These are phyloP conservation scores for Penicillium cosmopolitanum DNA, from an alignment of 495 filamentous ascomycete species.

Conservation along the genomic window DNA sequence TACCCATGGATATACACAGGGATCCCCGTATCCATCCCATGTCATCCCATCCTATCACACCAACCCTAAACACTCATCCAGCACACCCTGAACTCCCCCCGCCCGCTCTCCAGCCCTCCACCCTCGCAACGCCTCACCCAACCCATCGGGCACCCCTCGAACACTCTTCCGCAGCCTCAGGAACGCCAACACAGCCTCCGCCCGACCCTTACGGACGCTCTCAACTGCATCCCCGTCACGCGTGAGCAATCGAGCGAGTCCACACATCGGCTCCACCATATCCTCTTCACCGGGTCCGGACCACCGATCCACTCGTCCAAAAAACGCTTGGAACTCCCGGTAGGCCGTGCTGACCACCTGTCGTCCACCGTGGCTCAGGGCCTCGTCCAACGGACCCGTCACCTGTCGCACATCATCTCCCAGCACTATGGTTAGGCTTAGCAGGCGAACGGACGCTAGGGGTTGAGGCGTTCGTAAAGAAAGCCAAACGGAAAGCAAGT, in stretches of 20 bases:
- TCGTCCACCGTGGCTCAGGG: constrained; percentile 40
- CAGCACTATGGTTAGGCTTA: constrained; percentile 36
- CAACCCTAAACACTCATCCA: constrained; percentile 41
- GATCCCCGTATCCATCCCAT: not conserved
- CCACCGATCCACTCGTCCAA: constrained; percentile 40
- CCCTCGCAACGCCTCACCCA: constrained; percentile 27
- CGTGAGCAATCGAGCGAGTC: constrained; percentile 36
- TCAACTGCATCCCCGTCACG: constrained; percentile 46
- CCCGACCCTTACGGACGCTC: constrained; percentile 44
- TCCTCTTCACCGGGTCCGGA: constrained; percentile 24
- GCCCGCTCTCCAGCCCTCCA: constrained; percentile 47
- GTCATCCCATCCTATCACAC: not conserved
- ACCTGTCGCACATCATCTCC: constrained; percentile 37
- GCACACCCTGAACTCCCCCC: constrained; percentile 38
- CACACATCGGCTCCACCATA: constrained; percentile 32
- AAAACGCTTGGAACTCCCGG: constrained; percentile 45
- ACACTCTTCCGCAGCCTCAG: constrained; percentile 34
- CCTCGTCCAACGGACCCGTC: constrained; percentile 36
- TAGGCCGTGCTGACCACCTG: constrained; percentile 48
- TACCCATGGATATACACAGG: no score
- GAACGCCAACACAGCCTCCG: constrained; percentile 42
- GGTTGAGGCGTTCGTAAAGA: constrained; percentile 5
- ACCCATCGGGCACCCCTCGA: constrained; percentile 27
- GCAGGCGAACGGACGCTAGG: constrained; percentile 34
- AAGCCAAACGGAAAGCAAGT: not conserved